Evolutionary conservation across 2,329 filamentous ascomycete species (phyloP).

Genomic region (Didymella arachidicola): DNA sequence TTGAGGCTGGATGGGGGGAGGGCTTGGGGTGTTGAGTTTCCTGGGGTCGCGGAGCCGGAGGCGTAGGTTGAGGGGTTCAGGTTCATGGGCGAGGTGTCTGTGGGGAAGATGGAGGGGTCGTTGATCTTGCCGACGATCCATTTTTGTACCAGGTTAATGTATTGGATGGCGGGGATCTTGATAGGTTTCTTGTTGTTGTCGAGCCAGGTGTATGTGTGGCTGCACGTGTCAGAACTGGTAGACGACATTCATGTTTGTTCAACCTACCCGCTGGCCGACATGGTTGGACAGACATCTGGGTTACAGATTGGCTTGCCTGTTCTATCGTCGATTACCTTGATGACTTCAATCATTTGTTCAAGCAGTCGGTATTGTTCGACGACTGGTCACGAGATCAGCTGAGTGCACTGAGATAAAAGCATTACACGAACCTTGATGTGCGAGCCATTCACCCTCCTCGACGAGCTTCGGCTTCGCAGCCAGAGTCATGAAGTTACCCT

Average conservation of each 20-base stretch:
- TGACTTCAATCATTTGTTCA: constrained; percentile 86
- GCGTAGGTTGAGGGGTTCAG: constrained; percentile 67
- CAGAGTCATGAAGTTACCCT: constrained; percentile 96
- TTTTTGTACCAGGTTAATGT: constrained; percentile 94
- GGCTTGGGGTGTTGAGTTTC: constrained; percentile 53
- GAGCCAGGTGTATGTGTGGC: constrained; percentile 96
- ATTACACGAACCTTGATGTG: constrained; percentile 77
- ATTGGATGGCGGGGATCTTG: constrained; percentile 89
- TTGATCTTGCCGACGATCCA: constrained; percentile 98
- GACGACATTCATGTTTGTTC: background rate
- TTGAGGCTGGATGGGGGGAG: constrained; percentile 57
- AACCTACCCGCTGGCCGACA: constrained; percentile 90
- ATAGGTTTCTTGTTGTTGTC: constrained; percentile 87
- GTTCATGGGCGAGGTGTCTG: constrained; percentile 75
- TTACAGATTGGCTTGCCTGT: constrained; percentile 82
- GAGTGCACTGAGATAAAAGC: constrained; percentile 9
- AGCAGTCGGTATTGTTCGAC: constrained; percentile 92
- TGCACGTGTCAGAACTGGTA: constrained; percentile 16
- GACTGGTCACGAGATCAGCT: constrained; percentile 62
- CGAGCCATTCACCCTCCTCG: constrained; percentile 93
- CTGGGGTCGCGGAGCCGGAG: constrained; percentile 60
- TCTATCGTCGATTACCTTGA: constrained; percentile 84
- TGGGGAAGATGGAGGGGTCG: constrained; percentile 88
- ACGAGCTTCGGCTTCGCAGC: constrained; percentile 93
- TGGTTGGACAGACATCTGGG: constrained; percentile 80